Base-by-base conservation (phyloP, 371 early-diverging fungal species). In the Saksenaea vasiformis region DNA sequence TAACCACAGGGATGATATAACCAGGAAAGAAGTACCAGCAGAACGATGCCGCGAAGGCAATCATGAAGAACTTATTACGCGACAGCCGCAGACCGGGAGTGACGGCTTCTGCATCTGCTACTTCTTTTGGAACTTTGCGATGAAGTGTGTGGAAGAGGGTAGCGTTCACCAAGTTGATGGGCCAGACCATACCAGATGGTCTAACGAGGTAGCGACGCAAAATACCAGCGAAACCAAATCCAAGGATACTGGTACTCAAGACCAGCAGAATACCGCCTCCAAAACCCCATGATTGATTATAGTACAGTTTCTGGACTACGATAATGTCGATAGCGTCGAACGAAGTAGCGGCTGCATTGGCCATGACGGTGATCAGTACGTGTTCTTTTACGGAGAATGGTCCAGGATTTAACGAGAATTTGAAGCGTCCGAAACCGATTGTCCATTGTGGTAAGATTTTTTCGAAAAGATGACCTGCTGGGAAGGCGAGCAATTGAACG, bases 181-280 rank as follows among this genome's bases (percentile, higher is more conserved):
- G 95, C 94, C 94, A 95, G 24, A 94, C 80, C 95, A 96, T 94
- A 80, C 73, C 58, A 7, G 81, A 62, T 35, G 95, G 95, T 22
- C 86, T 81, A 11, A 96, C 92, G 17, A 95, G 77, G 73, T 86
- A 92, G 19, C 86, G 82, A 39, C 93, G 87, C 44, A 85, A 77
- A 4, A 92, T 68, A 41, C 95, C 97, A 17, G 95, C 91, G 57
- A 95, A 83, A 11, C 94, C 93, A 69, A 90, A 94, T 11, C 96
- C 96, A 58, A 93, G 73, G 54, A 90, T 61, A 71, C 73, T 73
- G 17, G 93, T 90, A 0, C 88, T 82, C 60, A 91, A 63, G 15
- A 92, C 70, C n/a, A 91, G 74, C 3, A 88, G 66, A 19, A 90
- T 68, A 37, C 84, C 83, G 24, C 87, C 84, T 9, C 85, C 82